Base-by-base conservation (phyloP, 352 stramenopile species). In the Globisporangium parvum region DNA sequence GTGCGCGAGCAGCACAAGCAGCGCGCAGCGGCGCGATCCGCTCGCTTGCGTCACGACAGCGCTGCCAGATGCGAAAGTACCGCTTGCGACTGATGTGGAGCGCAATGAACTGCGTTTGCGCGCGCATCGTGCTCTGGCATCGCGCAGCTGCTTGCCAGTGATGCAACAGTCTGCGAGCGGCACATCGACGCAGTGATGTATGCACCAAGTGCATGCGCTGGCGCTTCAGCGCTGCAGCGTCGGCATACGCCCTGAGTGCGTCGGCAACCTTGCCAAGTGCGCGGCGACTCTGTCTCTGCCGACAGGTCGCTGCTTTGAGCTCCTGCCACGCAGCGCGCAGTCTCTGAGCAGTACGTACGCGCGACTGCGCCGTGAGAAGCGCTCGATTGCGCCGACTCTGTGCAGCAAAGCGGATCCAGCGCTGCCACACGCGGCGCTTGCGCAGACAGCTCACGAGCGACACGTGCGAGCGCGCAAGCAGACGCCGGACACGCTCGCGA, bases 361-460 rank as follows among this genome's bases (percentile, higher is more conserved):
- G 18, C 1, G 18, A 12, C n/a, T 39, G 51, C 23, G 33, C 37
- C 5, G n/a, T 20, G 18, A 44, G 17, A 1, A 65, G n/a, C 2
- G 9, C 17, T 18, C 33, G 41, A 20, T n/a, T 23, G 18, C 45
- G 14, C 1, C 21, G 2, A 3, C 40, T 40, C 17, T 24, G 45
- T 14, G 28, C 1, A 15, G 47, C 28, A 6, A 73, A 77, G 15
- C 37, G 26, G 14, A 45, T 20, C 70, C 68, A 80, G 15, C 66
- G 62, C 4, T 47, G 28, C 70, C 68, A 80, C 47, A 69, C 46
- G 28, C 62, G 62, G 24, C 57, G 52, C 31, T 59, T 59, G n/a
- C 51, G 61, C 26, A 77, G 56, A 21, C 47, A 50, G 40, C 50
- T 65, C 15, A 75, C n/a, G 28, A 80, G 57, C 12, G 47, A 35